Base-by-base conservation (phyloP, 2,329 filamentous ascomycete genomes). In the Rutstroemia sp. region DNA sequence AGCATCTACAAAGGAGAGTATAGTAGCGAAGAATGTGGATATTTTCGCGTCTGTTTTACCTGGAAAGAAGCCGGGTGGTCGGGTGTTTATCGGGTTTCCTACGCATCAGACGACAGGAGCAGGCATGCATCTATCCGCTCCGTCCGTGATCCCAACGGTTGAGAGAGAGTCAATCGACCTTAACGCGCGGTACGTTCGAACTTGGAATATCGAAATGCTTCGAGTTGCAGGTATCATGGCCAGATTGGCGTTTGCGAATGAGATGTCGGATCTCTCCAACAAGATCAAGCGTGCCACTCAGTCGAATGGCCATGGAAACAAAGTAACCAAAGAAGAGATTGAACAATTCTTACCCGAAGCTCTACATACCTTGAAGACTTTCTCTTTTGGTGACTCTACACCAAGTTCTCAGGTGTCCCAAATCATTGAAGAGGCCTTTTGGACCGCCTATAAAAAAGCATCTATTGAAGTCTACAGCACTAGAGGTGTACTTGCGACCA, bases 121-220 rank as follows among this genome's bases (percentile, higher is more conserved):
- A 27, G 88, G 92, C 16, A 88, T 95, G 69, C 94, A 99, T 71
- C 88, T 99, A 30, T 97, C 92, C 12, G 94, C 94, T 0, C 94
- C 92, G 1, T 96, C 92, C 0, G 86, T 99, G 14, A 99, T 99
- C 57, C 94, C 94, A 0, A 99, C 94, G 0, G 95, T 99, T 2
- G 94, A 99, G 72, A 85, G 94, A 68, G 94, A 99, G 70, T 94
- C 90, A 54, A 96, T 99, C 57, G 94, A 99, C 71, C 78, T 99
- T 61, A 97, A 99, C 70, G 95, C 94, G 16, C 84, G 92, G 56
- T 96, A 91, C 78, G 92, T 99, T 16, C 86, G 91, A 60, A 90
- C 86, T 16, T 99, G 94, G 95, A 99, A 99, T 66, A 79, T 90
- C 21, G 94, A 97, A 69, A 89, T 99, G 78, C 77, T 99, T 41